These are phyloP conservation scores for Malus sylvestris DNA, from an alignment of 306 rosid genomes.

Conservation along the genomic window DNA sequence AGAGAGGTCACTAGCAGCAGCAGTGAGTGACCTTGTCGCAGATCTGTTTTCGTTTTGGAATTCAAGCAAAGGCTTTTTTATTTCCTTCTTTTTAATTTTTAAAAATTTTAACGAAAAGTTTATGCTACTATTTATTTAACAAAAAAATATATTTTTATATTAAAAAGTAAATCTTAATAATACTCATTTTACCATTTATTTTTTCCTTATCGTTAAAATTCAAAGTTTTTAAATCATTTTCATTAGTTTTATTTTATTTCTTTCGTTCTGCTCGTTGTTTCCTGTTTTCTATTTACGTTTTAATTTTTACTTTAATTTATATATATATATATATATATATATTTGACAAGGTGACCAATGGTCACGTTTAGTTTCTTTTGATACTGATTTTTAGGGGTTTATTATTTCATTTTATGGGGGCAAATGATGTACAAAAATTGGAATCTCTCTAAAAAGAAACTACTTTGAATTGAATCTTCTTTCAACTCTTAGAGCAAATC, in stretches of 20 bases:
- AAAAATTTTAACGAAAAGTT: too few relatives aligned
- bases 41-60: not conserved
- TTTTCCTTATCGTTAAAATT: too few relatives aligned
- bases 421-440: not conserved
- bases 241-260: too few relatives aligned
- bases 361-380: not conserved
- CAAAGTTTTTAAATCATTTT: rapidly evolving
- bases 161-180: rapidly evolving
- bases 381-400: not conserved
- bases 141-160: too few relatives aligned
- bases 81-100: not conserved
- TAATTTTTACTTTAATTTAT: not conserved
- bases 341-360: not conserved
- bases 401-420: not conserved
- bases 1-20: not conserved
- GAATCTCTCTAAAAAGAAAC: not conserved
- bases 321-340: too few relatives aligned
- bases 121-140: rapidly evolving
- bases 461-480: not conserved
- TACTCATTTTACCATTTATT: too few relatives aligned
- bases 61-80: not conserved
- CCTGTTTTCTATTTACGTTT: rapidly evolving
- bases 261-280: too few relatives aligned
- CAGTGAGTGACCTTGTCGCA: not conserved
- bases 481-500: too few relatives aligned